Base-by-base conservation (phyloP, 179 eudicot species). In the Silene vulgaris region DNA sequence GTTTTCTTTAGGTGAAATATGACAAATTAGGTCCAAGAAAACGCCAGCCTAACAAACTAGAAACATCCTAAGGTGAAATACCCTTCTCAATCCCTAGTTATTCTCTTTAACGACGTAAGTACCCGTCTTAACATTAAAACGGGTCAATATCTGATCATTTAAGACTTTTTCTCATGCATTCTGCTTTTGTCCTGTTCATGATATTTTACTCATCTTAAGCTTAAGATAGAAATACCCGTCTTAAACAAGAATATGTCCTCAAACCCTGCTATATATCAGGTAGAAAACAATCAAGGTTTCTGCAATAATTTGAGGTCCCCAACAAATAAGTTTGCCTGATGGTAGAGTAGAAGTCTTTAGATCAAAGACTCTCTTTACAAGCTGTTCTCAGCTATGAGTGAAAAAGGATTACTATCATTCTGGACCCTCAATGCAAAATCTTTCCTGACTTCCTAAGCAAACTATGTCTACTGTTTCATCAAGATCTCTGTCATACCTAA, bases 401-500 rank as follows among this genome's bases (percentile, higher is more conserved):
- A 66, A 65, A 14, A 65, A 68, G 35, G 17, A 62, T 26, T 9
- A 43, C 68, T 65, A 72, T 23, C 60, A 71, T 82, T 43, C 57
- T 64, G 64, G 69, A 28, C 56, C 80, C 65, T 65, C 19, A 4
- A 26, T 54, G 23, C 66, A 40, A 32, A 17, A 74, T 70, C 72
- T 80, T 87, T 82, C 78, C 90, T 84, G 80, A 81, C 48, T 78
- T 71, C 5, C 80, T 74, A 88, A 84, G 90, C 87, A 86, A 87
- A 75, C 73, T 69, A 61, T 60, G 20, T 4, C 17, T 71, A 56
- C 80, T 77, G 54, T 65, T 80, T 35, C 79, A 70, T 68, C 59
- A 72, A 8, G 30, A 75, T 17, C 29, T 73, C 73, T 79, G 61
- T 57, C 79, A 71, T 80, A 73, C 67, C 59, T 35, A 48, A 28